These are phyloP conservation scores for Starmera quercuum DNA, from an alignment of 805 yeast genomes.

Conservation along the genomic window DNA sequence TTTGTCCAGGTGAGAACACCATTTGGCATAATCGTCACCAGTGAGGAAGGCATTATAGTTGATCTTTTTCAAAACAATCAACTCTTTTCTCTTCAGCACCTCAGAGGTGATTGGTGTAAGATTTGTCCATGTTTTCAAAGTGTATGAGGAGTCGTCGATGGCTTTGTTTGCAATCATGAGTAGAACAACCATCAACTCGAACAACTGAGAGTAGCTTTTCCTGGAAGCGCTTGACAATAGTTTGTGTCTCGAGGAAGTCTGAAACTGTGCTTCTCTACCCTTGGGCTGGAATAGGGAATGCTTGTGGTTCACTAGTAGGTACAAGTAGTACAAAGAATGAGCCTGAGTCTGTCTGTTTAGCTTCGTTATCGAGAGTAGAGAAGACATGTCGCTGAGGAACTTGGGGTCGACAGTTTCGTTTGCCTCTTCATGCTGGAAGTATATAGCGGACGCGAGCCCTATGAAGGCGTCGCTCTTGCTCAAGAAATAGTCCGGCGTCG, in stretches of 20 bases:
- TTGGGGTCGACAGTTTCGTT: too few relatives aligned
- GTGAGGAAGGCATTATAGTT: conserved; percentile 17
- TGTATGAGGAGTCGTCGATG: conserved; percentile 41
- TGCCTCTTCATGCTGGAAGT: too few relatives aligned
- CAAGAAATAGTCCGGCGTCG: too few relatives aligned
- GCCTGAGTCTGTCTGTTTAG: conserved; percentile 10
- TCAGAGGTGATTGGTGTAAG: conserved; percentile 13
- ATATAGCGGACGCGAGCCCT: too few relatives aligned
- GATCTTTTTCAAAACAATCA: conserved; percentile 12
- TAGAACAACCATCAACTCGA: conserved; percentile 21
- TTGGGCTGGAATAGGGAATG: conserved; percentile 2
- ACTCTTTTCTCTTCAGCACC: conserved; percentile 11
- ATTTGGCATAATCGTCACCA: conserved; percentile 4
- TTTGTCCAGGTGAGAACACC: conserved; percentile 5
- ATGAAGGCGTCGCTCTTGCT: too few relatives aligned
- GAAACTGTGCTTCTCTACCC: neutral
- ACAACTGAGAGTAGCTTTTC: conserved; percentile 7
- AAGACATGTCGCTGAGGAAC: conserved; percentile 5
- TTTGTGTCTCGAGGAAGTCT: conserved; percentile 7
- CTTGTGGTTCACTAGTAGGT: conserved; percentile 10
- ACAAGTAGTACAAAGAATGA: conserved; percentile 14
- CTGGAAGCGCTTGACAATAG: conserved; percentile 3
- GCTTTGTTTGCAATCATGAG: conserved; percentile 34
- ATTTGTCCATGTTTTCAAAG: conserved; percentile 41
- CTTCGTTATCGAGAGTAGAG: conserved; percentile 12